These are phyloP conservation scores for Cytospora mali DNA, from an alignment of 2,329 filamentous ascomycete species.

Conservation along the genomic window DNA sequence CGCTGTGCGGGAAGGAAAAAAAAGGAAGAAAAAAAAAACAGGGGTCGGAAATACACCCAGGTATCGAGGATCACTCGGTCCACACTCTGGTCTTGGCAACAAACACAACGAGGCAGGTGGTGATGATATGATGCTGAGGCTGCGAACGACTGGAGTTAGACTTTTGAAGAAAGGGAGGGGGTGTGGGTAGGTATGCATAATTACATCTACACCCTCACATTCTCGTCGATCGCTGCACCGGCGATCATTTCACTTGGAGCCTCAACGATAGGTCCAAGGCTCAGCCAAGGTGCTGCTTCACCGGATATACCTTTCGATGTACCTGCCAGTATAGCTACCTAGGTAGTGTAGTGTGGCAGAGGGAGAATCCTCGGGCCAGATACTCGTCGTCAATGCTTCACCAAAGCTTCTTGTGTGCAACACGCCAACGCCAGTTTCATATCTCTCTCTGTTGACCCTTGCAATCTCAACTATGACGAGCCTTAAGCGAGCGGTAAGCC, in stretches of 20 bases:
- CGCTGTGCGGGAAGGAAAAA: background rate
- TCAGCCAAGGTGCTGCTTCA: too few relatives aligned
- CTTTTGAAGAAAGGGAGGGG: background rate
- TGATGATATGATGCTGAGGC: slow-evolving; percentile 1
- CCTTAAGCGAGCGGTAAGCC: background rate
- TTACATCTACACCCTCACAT: background rate
- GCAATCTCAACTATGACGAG: background rate
- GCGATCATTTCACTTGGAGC: background rate
- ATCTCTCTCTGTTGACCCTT: background rate
- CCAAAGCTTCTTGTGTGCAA: background rate
- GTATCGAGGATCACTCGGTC: slow-evolving; percentile 10
- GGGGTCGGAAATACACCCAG: slow-evolving; percentile 7
- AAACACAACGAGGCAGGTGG: background rate
- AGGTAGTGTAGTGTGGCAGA: too few relatives aligned
- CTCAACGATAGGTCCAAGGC: too few relatives aligned
- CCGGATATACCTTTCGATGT: too few relatives aligned
- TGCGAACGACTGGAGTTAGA: background rate
- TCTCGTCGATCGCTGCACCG: background rate
- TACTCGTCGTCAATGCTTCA: background rate
- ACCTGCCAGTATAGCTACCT: too few relatives aligned
- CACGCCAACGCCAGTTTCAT: background rate
- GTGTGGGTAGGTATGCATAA: background rate
- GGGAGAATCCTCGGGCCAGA: background rate
- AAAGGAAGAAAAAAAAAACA: too few relatives aligned
- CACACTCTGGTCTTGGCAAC: slow-evolving; percentile 9